These are phyloP conservation scores for Naganishia randhawae DNA, from an alignment of 768 basidiomycete species.

Conservation along the genomic window DNA sequence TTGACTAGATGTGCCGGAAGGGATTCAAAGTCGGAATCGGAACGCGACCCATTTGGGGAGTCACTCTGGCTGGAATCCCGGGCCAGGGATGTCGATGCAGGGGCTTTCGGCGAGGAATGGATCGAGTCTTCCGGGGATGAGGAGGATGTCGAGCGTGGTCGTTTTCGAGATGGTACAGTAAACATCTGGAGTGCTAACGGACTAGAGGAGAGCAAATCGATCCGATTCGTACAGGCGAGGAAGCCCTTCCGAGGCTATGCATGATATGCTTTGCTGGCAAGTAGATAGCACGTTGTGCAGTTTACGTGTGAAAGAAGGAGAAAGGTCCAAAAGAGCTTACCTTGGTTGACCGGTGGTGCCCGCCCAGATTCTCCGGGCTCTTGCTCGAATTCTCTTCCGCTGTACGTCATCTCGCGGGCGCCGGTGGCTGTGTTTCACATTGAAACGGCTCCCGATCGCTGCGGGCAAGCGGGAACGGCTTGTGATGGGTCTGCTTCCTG, in stretches of 20 bases:
- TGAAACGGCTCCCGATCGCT: background rate
- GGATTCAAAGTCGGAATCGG: conserved; percentile 11
- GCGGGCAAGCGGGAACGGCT: background rate
- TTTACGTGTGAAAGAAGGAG: too few relatives aligned
- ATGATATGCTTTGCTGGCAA: background rate
- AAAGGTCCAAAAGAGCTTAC: background rate
- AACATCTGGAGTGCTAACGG: background rate
- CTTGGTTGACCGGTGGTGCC: background rate
- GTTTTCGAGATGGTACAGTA: conserved; percentile 13
- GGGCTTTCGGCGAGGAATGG: background rate
- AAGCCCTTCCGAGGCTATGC: background rate
- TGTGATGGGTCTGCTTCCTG: background rate
- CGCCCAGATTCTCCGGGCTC: background rate
- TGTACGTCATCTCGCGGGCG: conserved; percentile 8
- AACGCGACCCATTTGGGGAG: background rate
- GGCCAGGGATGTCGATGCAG: background rate
- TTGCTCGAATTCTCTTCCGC: conserved; percentile 19
- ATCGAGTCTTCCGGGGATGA: conserved; percentile 13
- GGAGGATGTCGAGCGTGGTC: conserved; percentile 18
- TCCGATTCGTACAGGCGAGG: background rate
- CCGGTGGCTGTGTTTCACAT: background rate
- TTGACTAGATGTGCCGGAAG: background rate
- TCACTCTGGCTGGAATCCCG: background rate
- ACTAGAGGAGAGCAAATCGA: background rate
- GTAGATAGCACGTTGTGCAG: too few relatives aligned